A percentile compares a stretch with the other conserved stretches of the same genome.
These are phyloP conservation scores for Aleurites moluccanus DNA, from an alignment of 441 rosid genomes.

Conservation along the genomic window DNA sequence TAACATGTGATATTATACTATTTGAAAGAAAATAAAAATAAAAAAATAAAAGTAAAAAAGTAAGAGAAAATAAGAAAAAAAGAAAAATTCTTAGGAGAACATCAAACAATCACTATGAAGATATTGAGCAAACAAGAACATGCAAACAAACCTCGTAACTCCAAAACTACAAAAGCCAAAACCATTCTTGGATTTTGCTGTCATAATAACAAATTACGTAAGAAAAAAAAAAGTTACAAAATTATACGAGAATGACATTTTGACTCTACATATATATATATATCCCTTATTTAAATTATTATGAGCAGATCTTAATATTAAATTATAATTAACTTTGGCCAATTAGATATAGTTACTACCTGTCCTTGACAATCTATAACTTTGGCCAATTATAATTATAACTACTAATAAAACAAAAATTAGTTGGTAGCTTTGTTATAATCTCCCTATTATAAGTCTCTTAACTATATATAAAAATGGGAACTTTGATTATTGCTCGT, in stretches of 20 bases:
- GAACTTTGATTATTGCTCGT: neutral
- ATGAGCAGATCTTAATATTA: neutral
- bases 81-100: neutral
- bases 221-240: neutral
- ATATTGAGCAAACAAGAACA: neutral
- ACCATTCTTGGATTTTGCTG: neutral
- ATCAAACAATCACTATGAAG: too few relatives aligned
- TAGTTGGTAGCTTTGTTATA: neutral
- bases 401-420: neutral
- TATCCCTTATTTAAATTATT: neutral
- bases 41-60: too few relatives aligned
- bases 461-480: neutral
- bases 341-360: neutral
- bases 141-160: neutral
- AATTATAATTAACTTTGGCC: neutral
- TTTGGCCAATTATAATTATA: neutral
- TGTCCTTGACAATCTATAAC: neutral
- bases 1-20: too few relatives aligned
- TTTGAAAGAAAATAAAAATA: too few relatives aligned
- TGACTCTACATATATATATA: neutral
- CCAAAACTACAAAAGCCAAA: neutral
- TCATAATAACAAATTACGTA: neutral
- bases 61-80: too few relatives aligned
- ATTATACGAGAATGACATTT: constrained; percentile 9
- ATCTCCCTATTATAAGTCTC: neutral